These are phyloP conservation scores for Symbiodinium pilosum DNA, from an alignment of 73 alveolate species.

Conservation along the genomic window DNA sequence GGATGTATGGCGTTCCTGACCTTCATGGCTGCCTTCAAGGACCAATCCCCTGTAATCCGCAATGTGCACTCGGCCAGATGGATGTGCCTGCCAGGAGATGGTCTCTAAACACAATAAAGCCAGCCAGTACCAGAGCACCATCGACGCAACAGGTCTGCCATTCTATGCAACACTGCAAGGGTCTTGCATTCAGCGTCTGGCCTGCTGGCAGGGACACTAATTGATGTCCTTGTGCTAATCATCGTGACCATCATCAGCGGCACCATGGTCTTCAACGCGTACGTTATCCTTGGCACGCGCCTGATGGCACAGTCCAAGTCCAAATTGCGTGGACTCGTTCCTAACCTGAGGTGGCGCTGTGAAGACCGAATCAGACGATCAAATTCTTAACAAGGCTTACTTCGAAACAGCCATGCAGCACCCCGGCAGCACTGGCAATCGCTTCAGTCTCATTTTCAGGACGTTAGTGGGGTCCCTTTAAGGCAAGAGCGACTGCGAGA, in stretches of 20 bases:
- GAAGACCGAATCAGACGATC: constrained; percentile 86
- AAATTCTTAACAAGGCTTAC: constrained; percentile 79
- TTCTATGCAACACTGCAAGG: no score
- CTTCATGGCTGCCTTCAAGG: constrained; percentile 94
- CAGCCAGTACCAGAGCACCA: constrained; percentile 39
- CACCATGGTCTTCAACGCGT: constrained; percentile 84
- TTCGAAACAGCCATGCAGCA: constrained; percentile 85
- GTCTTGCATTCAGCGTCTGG: background rate
- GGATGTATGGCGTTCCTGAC: constrained; percentile 93
- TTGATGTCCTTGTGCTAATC: constrained; percentile 58
- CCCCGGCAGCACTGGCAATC: background rate
- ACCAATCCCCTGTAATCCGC: background rate
- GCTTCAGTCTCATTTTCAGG: background rate
- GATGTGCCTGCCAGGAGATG: constrained; percentile 69
- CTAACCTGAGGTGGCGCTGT: constrained; percentile 77
- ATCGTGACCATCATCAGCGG: constrained; percentile 62
- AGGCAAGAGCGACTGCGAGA: constrained; percentile 83
- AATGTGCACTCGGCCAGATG: no score
- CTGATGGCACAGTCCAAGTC: background rate
- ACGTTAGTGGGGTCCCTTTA: no score
- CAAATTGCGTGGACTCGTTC: background rate
- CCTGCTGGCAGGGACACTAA: constrained; percentile 27
- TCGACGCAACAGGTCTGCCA: constrained; percentile 34
- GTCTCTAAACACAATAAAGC: constrained; percentile 79
- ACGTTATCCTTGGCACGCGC: constrained; percentile 32